Base-by-base conservation (phyloP, 164 flowering plant species). In the Saururus chinensis region DNA sequence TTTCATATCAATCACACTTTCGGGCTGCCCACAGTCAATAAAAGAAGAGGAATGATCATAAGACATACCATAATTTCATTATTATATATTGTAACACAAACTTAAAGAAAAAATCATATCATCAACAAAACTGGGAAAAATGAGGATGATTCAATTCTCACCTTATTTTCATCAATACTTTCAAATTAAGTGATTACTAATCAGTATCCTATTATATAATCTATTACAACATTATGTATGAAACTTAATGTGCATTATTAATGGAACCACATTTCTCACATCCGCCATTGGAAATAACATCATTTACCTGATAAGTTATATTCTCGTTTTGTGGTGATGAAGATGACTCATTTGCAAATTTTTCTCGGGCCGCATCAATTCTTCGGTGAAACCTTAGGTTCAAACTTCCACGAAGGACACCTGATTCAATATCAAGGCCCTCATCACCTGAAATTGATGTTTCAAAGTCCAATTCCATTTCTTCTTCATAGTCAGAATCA, bases 401-500 rank as follows among this genome's bases (percentile, higher is more conserved):
- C 66, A 88, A 70, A 77, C 87, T 87, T 75, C 89, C 89, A 66
- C 75, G 91, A 53, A 83, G 74, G 68, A 78, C 64, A 66, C 78
- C 78, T 9, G 87, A 67, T 53, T 85, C 92, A 68, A 40, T 61
- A 70, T 86, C 88, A 70, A 62, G 85, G 19, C 76, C 85, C 71
- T 85, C 95, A 74, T 86, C 93, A 65, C 88, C 87, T 53, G 95
- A 78, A 54, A 82, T 57, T 56, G 92, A 76, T 35, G 96, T 81
- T 76, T 88, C 92, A 80, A 88, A 85, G 59, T 89, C 96, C 65
- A 88, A 60, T 69, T 93, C 98, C 76, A 93, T 54, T 65, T 88
- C 97, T 64, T 86, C 97, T 60, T 92, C 96, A 75, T 80, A 78
- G 66, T 93, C 99, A 70, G 95, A 88, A 73, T 86, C 95, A 57